Conservation (phyloP, 2,329 filamentous ascomycete genomes). For the Trichoderma sp. region DNA sequence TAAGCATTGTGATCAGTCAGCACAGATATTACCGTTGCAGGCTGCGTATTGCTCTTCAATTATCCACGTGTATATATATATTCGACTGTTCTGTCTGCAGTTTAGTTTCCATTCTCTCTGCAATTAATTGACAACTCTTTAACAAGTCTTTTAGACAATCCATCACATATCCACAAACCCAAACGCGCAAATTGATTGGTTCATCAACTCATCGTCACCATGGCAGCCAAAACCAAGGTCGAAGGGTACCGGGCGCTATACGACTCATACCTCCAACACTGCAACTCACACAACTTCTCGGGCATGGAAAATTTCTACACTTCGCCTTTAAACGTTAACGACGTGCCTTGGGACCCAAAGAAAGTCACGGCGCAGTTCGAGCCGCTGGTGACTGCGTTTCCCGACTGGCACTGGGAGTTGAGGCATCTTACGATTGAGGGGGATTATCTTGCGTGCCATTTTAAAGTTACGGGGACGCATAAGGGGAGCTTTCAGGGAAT, state of each 20-base stretch:
- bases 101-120: neutral
- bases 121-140: neutral
- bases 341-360: neutral
- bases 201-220: neutral
- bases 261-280: neutral
- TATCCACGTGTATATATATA: neutral
- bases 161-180: neutral
- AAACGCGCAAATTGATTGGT: neutral
- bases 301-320: neutral
- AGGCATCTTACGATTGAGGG: neutral
- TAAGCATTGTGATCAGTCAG: neutral
- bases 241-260: neutral
- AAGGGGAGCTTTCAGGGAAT: neutral
- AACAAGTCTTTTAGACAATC: neutral
- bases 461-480: neutral
- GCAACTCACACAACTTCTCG: neutral
- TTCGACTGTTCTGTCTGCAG: neutral
- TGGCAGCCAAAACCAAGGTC: neutral
- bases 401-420: neutral
- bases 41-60: neutral
- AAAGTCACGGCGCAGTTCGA: neutral
- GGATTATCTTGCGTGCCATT: neutral
- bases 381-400: neutral
- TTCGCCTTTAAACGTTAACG: neutral
- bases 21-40: neutral